phyloP scores from a whole-genome alignment of 805 yeast genomes.

The Millerozyma acaciae region DNA sequence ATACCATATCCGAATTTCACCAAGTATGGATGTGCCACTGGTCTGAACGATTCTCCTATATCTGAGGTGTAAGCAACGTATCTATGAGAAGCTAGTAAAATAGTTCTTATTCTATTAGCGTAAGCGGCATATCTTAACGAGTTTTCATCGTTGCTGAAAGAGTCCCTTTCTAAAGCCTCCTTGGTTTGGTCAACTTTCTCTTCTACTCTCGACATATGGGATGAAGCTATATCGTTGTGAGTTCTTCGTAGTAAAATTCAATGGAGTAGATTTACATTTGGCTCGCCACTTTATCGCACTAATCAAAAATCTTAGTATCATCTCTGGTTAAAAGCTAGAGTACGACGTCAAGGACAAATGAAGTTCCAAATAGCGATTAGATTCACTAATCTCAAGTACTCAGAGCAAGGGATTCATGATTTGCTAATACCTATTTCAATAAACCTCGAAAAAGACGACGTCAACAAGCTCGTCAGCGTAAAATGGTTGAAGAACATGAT shows the following conservation, averaged over 20 bases:
- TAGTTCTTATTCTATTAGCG: constrained; percentile 69
- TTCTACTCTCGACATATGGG: not conserved
- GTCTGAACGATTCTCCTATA: constrained; percentile 82
- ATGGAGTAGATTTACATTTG: too few relatives aligned
- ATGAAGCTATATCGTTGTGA: too few relatives aligned
- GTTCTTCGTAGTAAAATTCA: too few relatives aligned
- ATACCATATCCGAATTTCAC: constrained; percentile 67
- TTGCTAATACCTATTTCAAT: constrained; percentile 26
- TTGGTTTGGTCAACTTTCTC: constrained; percentile 5
- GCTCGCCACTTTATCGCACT: too few relatives aligned
- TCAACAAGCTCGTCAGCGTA: constrained; percentile 26
- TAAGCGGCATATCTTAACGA: constrained; percentile 74
- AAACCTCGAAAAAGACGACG: constrained; percentile 26
- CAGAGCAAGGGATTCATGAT: constrained; percentile 19
- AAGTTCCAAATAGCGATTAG: constrained; percentile 23
- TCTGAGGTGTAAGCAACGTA: constrained; percentile 86
- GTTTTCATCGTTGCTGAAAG: constrained; percentile 17
- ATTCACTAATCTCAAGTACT: constrained; percentile 25
- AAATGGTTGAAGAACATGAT: constrained; percentile 30
- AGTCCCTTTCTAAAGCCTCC: constrained; percentile 9
- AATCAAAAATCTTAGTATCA: too few relatives aligned
- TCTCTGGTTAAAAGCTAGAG: too few relatives aligned
- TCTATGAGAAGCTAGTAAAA: constrained; percentile 68
- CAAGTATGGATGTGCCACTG: constrained; percentile 67
- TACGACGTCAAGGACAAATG: constrained; percentile 13